Conservation (phyloP, 176 grass and related monocot genomes). For the Ananas comosus region DNA sequence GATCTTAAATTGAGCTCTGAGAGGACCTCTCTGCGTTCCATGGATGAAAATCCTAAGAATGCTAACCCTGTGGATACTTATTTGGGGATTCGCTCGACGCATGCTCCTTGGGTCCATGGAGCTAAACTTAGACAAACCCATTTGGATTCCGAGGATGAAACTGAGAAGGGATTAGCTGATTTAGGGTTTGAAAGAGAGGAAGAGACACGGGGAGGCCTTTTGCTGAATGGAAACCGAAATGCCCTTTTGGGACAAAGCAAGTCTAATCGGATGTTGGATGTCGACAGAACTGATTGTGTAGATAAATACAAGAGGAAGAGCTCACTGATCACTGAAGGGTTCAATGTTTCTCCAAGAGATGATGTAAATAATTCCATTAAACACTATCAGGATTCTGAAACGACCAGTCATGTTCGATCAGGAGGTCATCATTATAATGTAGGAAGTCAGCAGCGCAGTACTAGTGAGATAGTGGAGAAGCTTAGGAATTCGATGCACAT, state of each 20-base stretch:
- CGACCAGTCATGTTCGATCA: neutral
- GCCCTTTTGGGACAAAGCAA: neutral
- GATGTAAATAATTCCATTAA: conserved; percentile 1
- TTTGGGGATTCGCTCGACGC: neutral
- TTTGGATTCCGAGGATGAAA: conserved; percentile 3
- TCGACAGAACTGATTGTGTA: neutral
- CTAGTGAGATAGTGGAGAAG: conserved; percentile 34
- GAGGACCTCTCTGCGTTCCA: neutral
- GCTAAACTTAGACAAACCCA: neutral
- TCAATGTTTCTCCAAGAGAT: neutral
- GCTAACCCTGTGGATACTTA: neutral
- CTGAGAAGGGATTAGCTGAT: neutral
- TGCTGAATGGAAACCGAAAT: neutral
- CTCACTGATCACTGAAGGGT: neutral
- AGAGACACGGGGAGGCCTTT: neutral
- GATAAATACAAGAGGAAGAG: neutral
- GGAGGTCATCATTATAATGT: neutral
- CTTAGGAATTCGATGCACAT: conserved; percentile 31
- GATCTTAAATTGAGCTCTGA: neutral
- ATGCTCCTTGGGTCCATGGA: conserved; percentile 47
- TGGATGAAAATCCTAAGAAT: too few species aligned
- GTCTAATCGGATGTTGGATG: neutral
- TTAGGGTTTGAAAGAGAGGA: conserved; percentile 6
- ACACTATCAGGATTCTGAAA: neutral
- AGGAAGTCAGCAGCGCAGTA: conserved; percentile 2